phyloP scores from a whole-genome alignment of 768 basidiomycete genomes.

The Auricularia sp. region DNA sequence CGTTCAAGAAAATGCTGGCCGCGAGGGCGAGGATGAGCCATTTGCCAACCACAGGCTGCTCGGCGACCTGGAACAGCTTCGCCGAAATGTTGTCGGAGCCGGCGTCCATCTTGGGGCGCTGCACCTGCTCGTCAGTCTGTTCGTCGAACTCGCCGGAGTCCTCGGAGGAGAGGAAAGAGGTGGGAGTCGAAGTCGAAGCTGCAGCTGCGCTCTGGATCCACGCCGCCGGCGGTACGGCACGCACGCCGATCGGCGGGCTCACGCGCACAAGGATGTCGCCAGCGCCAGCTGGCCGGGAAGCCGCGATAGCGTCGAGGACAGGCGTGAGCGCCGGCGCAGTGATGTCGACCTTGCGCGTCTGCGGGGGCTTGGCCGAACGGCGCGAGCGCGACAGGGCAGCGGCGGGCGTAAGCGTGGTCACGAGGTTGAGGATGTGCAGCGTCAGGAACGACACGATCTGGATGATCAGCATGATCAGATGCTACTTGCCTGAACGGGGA shows the following conservation, averaged over 20 bases:
- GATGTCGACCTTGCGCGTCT: conserved; percentile 53
- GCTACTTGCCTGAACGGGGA: not conserved
- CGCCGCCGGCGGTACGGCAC: conserved; percentile 26
- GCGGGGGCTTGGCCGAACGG: conserved; percentile 11
- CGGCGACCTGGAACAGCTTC: not conserved
- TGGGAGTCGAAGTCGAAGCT: not conserved
- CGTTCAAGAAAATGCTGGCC: conserved; percentile 81
- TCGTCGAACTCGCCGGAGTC: conserved; percentile 22
- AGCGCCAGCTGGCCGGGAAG: conserved; percentile 16
- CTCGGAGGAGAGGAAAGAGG: conserved; percentile 12
- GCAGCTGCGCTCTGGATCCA: not conserved
- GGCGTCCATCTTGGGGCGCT: not conserved
- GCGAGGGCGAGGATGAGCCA: conserved; percentile 87
- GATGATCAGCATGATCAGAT: conserved; percentile 1
- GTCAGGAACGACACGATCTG: conserved; percentile 85
- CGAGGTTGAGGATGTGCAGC: conserved; percentile 85
- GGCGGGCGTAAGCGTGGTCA: conserved; percentile 76
- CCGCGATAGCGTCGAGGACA: conserved; percentile 49
- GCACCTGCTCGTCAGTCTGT: not conserved
- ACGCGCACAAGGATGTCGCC: conserved; percentile 50
- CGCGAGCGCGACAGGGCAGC: conserved; percentile 39
- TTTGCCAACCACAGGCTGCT: conserved; percentile 78
- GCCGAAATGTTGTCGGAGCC: not conserved
- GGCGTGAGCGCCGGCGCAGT: conserved; percentile 47
- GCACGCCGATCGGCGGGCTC: conserved; percentile 48